Base-by-base conservation (phyloP, 108 stramenopile genomes). In the Stephanodiscus triporus region DNA sequence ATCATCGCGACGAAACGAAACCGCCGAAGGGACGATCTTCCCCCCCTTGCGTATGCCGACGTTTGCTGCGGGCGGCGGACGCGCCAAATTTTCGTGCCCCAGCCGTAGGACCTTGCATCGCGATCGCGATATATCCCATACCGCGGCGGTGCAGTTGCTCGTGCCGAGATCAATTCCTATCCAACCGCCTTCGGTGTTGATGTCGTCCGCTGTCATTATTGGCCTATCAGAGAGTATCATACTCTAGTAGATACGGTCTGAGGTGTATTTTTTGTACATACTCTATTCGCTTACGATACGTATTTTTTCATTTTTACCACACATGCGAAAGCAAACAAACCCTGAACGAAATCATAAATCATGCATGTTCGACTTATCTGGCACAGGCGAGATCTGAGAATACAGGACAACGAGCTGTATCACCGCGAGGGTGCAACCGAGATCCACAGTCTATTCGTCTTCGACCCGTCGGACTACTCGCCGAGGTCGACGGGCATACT, bases 91-190 rank as follows among this genome's bases (percentile, higher is more conserved):
- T 63, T 57, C n/a, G n/a, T 70, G 50, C 11, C 55, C 61, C 27
- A 91, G 66, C 14, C 88, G 81, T 22, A 92, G 60, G 71, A 89
- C 87, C 63, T 91, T 91, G 49, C 87, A 68, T 49, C 84, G 68
- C 37, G 89, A 89, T 47, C 82, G 79, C 27, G 82, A 75, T 26
- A 87, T 70, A 62, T 94, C 90, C 89, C 89, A 94, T 32, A 91
- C 84, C 20, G 93, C 89, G 34, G 75, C 84, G 24, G 91, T 80
- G 62, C 87, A 88, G 76, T 95, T 92, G 40, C 85, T 86, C 8
- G 93, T 95, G 16, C 93, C 93, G 32, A 95, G 77, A 76, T 95
- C 93, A 72, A 95, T 90, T 24, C 91, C 94, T 56, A 92, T 88
- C 86, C 89, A 92, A 19, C 85, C 72, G 29, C 89, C 89, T 51